A percentile compares a stretch with the other conserved stretches of the same genome.
Evolutionary conservation across 2,329 filamentous ascomycete genomes (phyloP).

Genomic region (Nannizzia gypsea): DNA sequence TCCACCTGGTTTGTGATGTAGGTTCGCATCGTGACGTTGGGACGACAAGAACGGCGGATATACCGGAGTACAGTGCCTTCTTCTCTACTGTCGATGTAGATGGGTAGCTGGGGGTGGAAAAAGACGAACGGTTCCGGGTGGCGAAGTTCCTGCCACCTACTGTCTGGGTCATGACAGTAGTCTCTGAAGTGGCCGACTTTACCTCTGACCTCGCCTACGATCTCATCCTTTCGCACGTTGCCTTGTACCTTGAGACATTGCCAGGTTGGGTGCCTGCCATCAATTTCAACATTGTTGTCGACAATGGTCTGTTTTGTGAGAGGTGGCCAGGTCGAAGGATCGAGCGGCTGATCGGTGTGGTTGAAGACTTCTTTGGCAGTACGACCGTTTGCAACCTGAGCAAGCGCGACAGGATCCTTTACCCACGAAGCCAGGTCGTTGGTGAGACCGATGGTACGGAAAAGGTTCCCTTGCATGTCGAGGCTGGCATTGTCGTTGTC

Average conservation of each 20-base stretch:
- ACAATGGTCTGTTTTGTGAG: conserved; percentile 44
- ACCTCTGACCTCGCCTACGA: conserved; percentile 64
- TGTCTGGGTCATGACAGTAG: conserved; percentile 55
- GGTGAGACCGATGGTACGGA: conserved; percentile 62
- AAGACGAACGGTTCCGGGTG: conserved; percentile 61
- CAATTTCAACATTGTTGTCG: conserved; percentile 36
- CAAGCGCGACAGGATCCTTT: conserved; percentile 57
- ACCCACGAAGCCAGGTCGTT: conserved; percentile 69
- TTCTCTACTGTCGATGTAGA: conserved; percentile 83
- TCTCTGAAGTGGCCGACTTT: conserved; percentile 61
- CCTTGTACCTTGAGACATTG: conserved; percentile 45
- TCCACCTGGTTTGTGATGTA: conserved; percentile 66
- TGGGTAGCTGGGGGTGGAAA: conserved; percentile 75
- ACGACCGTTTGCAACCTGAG: conserved; percentile 53
- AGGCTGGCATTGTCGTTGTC: conserved; percentile 49
- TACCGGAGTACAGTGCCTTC: conserved; percentile 81
- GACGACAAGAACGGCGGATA: conserved; percentile 79
- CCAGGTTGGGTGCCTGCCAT: conserved; percentile 56
- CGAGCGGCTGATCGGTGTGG: conserved; percentile 43
- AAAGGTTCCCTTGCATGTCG: conserved; percentile 59
- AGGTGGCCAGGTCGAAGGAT: conserved; percentile 43
- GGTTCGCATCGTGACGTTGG: conserved; percentile 80
- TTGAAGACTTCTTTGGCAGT: conserved; percentile 59
- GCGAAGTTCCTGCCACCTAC: conserved; percentile 54
- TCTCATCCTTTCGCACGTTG: conserved; percentile 40